A percentile compares a stretch with the other conserved stretches of the same genome.
Evolutionary conservation across 139 green algal genomes (phyloP).

Genomic region (Micractinium conductrix): DNA sequence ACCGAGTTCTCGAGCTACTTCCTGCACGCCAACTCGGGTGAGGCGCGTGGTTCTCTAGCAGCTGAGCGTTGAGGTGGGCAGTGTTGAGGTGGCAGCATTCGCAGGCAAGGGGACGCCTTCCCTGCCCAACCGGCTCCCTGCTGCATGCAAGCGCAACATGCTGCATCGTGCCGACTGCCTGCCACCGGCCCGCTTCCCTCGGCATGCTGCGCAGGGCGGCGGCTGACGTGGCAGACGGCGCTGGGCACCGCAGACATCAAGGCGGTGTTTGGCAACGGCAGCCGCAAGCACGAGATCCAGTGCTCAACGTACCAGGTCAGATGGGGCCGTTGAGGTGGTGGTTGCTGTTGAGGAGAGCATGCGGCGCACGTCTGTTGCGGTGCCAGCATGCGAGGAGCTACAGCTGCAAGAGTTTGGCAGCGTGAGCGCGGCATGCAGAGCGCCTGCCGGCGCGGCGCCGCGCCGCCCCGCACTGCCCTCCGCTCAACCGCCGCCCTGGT

Average conservation of each 20-base stretch:
- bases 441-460: too few relatives aligned
- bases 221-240: slow-evolving; percentile 95
- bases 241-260: slow-evolving; percentile 95
- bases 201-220: slow-evolving; percentile 68
- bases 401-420: too few relatives aligned
- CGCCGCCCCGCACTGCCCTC: too few relatives aligned
- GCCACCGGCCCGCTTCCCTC: background rate
- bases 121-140: background rate
- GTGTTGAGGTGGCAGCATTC: background rate
- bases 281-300: slow-evolving; percentile 86
- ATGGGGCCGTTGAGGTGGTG: too few relatives aligned
- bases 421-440: too few relatives aligned
- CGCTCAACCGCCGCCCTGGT: too few relatives aligned
- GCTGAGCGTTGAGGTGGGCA: background rate
- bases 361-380: too few relatives aligned
- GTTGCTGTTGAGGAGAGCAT: too few relatives aligned
- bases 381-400: too few relatives aligned
- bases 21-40: slow-evolving; percentile 52
- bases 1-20: slow-evolving; percentile 91
- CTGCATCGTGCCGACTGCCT: background rate
- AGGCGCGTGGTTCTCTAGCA: background rate
- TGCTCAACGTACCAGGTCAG: slow-evolving; percentile 91
- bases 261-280: slow-evolving; percentile 69
- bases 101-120: background rate
- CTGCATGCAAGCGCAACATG: background rate